Evolutionary conservation across 2,329 filamentous ascomycete species (phyloP).

Genomic region (Orbilia ellipsospora): DNA sequence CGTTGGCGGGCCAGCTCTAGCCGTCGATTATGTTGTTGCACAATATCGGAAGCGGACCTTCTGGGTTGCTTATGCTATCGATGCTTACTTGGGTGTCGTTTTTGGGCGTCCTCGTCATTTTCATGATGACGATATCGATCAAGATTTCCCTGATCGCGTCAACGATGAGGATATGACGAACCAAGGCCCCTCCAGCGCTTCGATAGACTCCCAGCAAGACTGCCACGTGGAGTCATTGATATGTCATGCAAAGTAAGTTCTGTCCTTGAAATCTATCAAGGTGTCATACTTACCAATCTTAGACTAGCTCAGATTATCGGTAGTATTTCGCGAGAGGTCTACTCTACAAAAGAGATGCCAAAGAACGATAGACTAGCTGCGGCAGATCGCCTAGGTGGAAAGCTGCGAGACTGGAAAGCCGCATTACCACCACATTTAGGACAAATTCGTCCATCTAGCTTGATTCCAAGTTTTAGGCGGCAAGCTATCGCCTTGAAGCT

Average conservation of each 20-base stretch:
- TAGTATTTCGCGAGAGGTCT: slow-evolving; percentile 63
- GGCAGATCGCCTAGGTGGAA: slow-evolving; percentile 62
- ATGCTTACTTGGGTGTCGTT: slow-evolving; percentile 73
- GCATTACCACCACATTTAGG: slow-evolving; percentile 65
- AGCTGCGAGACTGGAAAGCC: slow-evolving; percentile 63
- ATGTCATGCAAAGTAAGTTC: slow-evolving; percentile 64
- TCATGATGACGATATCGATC: slow-evolving; percentile 73
- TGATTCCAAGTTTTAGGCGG: slow-evolving; percentile 65
- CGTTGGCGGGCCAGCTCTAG: slow-evolving; percentile 59
- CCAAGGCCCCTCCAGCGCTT: slow-evolving; percentile 60
- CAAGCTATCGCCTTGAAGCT: slow-evolving; percentile 69
- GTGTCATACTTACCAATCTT: neutral
- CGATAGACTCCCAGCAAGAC: slow-evolving; percentile 62
- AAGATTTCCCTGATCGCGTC: slow-evolving; percentile 69
- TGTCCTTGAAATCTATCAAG: slow-evolving; percentile 29
- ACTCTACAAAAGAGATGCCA: slow-evolving; percentile 62
- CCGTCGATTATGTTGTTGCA: slow-evolving; percentile 64
- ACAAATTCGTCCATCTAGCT: slow-evolving; percentile 64
- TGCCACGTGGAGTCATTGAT: slow-evolving; percentile 67
- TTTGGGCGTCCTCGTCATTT: slow-evolving; percentile 72
- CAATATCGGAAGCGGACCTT: slow-evolving; percentile 72
- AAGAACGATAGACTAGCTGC: slow-evolving; percentile 62
- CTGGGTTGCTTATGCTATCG: slow-evolving; percentile 72
- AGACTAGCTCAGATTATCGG: slow-evolving; percentile 64
- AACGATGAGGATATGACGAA: slow-evolving; percentile 70